Conservation (phyloP, 768 basidiomycete species). For the Cystofilobasidium capitatum region DNA sequence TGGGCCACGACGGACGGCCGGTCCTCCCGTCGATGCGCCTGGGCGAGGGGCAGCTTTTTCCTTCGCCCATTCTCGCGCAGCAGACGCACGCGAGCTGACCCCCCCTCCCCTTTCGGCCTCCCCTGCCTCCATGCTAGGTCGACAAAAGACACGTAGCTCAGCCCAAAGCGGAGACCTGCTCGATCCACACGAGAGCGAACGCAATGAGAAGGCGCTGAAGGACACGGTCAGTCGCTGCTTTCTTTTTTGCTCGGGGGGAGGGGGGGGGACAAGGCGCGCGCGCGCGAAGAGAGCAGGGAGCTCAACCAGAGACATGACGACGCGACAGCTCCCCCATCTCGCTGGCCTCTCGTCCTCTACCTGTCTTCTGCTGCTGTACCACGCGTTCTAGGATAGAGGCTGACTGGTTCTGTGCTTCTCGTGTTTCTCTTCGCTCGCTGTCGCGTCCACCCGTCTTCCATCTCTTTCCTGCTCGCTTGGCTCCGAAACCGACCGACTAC, state of each 20-base stretch:
- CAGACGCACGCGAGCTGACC: background rate
- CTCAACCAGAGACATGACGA: too few relatives aligned
- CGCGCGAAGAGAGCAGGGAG: too few relatives aligned
- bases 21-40: background rate
- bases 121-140: background rate
- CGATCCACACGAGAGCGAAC: background rate
- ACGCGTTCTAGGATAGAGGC: too few relatives aligned
- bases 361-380: too few relatives aligned
- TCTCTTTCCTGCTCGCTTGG: too few relatives aligned
- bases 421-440: too few relatives aligned
- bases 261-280: background rate
- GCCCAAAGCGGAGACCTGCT: background rate
- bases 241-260: background rate
- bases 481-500: too few relatives aligned
- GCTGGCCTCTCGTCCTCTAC: too few relatives aligned
- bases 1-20: too few relatives aligned
- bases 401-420: too few relatives aligned
- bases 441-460: too few relatives aligned
- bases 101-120: background rate
- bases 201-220: background rate
- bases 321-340: too few relatives aligned
- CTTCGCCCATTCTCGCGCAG: background rate
- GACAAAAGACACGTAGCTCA: background rate
- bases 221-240: background rate
- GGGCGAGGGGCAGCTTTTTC: background rate